These are phyloP conservation scores for Posidonia oceanica DNA, from an alignment of 116 monocot genomes.

Conservation along the genomic window DNA sequence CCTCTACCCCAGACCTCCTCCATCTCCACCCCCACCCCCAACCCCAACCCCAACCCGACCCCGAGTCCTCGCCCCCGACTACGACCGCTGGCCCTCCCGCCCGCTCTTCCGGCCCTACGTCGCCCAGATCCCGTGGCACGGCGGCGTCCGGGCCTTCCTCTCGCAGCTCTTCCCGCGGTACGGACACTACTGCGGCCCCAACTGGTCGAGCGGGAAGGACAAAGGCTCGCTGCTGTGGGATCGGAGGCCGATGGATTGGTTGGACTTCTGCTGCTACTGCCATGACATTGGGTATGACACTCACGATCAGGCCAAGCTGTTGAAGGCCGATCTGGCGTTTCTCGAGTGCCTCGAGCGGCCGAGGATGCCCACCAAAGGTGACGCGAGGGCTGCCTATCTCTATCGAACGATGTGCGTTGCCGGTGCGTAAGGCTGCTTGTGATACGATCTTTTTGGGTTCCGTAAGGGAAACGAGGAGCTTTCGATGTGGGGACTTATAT, in stretches of 20 bases:
- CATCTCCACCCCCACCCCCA: too few relatives aligned
- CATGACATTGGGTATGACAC: conserved; percentile 96
- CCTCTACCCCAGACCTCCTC: too few relatives aligned
- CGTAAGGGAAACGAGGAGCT: too few relatives aligned
- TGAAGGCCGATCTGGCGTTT: conserved; percentile 83
- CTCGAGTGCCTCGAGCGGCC: conserved; percentile 83
- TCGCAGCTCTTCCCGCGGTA: conserved; percentile 93
- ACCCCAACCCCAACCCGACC: too few relatives aligned
- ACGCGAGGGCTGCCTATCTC: conserved; percentile 28
- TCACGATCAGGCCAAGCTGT: conserved; percentile 67
- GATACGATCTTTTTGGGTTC: too few relatives aligned
- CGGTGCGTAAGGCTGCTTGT: conserved; percentile 18
- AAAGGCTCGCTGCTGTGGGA: conserved; percentile 87
- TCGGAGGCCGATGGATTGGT: conserved; percentile 78
- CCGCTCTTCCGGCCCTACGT: conserved; percentile 90
- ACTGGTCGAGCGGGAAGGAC: conserved; percentile 98
- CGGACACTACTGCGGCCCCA: conserved; percentile 97
- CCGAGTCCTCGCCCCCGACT: too few relatives aligned
- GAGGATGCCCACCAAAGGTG: conserved; percentile 55
- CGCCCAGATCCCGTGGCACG: conserved; percentile 91
- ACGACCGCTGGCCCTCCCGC: conserved; percentile 16
- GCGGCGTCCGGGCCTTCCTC: conserved; percentile 62
- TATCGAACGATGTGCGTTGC: conserved; percentile 85
- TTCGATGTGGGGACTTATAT: not conserved
- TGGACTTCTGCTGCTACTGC: conserved; percentile 97